phyloP scores from a whole-genome alignment of 2,329 filamentous ascomycete species.

The Fusarium austroafricanum region DNA sequence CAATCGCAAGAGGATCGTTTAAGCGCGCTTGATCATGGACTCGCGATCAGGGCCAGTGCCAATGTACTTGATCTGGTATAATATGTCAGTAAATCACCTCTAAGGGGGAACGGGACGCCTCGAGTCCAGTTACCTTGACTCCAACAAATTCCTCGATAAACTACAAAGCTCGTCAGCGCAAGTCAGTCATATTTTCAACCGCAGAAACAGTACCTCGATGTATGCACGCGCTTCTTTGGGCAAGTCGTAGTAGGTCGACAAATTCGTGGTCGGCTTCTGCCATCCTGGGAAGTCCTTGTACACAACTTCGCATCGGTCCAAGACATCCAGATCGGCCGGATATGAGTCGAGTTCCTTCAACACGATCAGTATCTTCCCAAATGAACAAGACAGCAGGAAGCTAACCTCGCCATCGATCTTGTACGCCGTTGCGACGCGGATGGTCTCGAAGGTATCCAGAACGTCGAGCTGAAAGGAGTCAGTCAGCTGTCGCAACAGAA shows the following conservation, averaged over 20 bases:
- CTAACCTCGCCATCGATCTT: conserved; percentile 52
- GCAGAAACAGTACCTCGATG: conserved; percentile 55
- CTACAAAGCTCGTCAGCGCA: background rate
- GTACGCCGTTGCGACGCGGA: conserved; percentile 82
- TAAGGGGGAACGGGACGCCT: no score
- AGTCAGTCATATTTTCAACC: no score
- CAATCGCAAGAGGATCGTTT: background rate
- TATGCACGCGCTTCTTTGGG: conserved; percentile 74
- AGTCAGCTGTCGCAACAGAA: background rate
- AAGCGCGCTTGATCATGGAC: conserved; percentile 65
- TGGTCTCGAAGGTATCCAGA: conserved; percentile 77
- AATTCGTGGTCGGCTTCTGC: conserved; percentile 71
- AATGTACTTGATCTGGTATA: conserved; percentile 14
- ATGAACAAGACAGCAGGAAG: background rate
- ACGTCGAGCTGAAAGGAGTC: conserved; percentile 53
- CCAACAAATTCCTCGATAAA: conserved; percentile 1
- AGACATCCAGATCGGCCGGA: conserved; percentile 69
- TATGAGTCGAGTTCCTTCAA: conserved; percentile 59
- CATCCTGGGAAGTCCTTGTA: conserved; percentile 78
- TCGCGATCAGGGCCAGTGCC: conserved; percentile 66
- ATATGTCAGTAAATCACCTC: background rate
- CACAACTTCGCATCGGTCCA: conserved; percentile 70
- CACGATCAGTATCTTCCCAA: no score
- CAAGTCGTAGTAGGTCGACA: conserved; percentile 70
- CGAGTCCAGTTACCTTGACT: background rate